Percentiles rank a stretch among this genome's conserved stretches.
These are phyloP conservation scores for Ogataea polymorpha DNA, from an alignment of 805 yeast genomes.

Conservation along the genomic window DNA sequence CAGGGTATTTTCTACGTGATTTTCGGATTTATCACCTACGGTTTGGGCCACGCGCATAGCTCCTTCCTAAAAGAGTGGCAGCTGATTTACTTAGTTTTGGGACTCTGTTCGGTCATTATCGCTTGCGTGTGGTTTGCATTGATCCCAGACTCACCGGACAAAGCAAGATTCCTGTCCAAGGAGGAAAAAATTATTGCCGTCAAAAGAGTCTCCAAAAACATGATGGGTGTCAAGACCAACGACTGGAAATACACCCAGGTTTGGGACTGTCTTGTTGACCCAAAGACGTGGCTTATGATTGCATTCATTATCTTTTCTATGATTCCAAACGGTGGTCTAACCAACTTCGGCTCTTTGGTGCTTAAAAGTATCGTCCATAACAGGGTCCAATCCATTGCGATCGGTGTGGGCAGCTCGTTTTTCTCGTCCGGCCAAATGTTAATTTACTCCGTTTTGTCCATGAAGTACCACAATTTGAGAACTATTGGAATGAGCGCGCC, in stretches of 20 bases:
- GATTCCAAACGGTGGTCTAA: conserved; percentile 32
- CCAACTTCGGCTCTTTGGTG: conserved; percentile 29
- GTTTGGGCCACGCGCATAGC: conserved; percentile 25
- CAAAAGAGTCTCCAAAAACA: conserved; percentile 27
- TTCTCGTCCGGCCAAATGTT: conserved; percentile 27
- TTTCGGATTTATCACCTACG: conserved; percentile 25
- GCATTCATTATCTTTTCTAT: conserved; percentile 24
- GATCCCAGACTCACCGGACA: conserved; percentile 28
- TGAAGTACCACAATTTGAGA: conserved; percentile 20
- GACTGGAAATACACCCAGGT: conserved; percentile 28
- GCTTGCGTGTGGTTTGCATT: conserved; percentile 23
- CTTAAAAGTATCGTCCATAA: conserved; percentile 19
- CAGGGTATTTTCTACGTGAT: conserved; percentile 11
- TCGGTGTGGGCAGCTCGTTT: conserved; percentile 21
- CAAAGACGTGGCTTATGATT: conserved; percentile 22
- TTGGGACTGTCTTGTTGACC: conserved; percentile 22
- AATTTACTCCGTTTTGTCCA: conserved; percentile 15
- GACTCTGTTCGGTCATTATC: conserved; percentile 24
- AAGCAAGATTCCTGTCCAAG: conserved; percentile 28
- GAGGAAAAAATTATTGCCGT: conserved; percentile 26
- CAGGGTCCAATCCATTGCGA: conserved; percentile 18
- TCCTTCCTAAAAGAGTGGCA: conserved; percentile 29
- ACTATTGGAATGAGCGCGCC: conserved; percentile 23
- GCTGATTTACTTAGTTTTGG: conserved; percentile 27
- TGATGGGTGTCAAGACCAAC: conserved; percentile 29